Evolutionary conservation across 768 basidiomycete species (phyloP).

Genomic region (Xerocomus potaroensis): DNA sequence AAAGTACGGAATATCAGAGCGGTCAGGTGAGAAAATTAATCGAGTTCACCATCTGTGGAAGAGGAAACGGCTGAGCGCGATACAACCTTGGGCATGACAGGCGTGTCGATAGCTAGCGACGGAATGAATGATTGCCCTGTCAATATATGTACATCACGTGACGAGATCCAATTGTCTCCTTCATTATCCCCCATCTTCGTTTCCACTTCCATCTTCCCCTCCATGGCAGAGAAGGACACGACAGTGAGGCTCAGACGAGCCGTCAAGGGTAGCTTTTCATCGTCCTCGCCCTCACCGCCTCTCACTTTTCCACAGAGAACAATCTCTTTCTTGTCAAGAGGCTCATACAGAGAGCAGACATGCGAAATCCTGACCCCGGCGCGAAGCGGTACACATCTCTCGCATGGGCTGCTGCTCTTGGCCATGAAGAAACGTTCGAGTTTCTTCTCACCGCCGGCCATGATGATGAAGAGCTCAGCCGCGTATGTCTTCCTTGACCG

Average conservation of each 20-base stretch:
- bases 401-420: constrained; percentile 87
- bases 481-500: constrained; percentile 48
- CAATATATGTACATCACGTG: constrained; percentile 24
- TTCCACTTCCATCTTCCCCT: constrained; percentile 20
- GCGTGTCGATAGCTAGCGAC: neutral
- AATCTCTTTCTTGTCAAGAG: constrained; percentile 91
- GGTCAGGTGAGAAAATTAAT: neutral
- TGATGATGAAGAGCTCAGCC: constrained; percentile 89
- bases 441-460: constrained; percentile 82
- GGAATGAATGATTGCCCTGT: neutral
- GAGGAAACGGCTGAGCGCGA: constrained; percentile 87
- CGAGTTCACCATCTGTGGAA: constrained; percentile 68
- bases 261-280: constrained; percentile 56
- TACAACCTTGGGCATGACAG: constrained; percentile 84
- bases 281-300: neutral
- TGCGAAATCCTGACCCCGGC: constrained; percentile 85
- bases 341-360: constrained; percentile 78
- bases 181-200: constrained; percentile 24
- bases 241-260: constrained; percentile 71
- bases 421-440: constrained; percentile 91
- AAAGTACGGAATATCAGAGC: constrained; percentile 1
- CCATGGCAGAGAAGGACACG: constrained; percentile 82
- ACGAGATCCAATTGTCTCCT: constrained; percentile 26
- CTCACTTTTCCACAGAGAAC: constrained; percentile 60
- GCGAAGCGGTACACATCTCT: constrained; percentile 78